These are phyloP conservation scores for Avena insularis DNA, from an alignment of 176 grass and related monocot species.

Conservation along the genomic window DNA sequence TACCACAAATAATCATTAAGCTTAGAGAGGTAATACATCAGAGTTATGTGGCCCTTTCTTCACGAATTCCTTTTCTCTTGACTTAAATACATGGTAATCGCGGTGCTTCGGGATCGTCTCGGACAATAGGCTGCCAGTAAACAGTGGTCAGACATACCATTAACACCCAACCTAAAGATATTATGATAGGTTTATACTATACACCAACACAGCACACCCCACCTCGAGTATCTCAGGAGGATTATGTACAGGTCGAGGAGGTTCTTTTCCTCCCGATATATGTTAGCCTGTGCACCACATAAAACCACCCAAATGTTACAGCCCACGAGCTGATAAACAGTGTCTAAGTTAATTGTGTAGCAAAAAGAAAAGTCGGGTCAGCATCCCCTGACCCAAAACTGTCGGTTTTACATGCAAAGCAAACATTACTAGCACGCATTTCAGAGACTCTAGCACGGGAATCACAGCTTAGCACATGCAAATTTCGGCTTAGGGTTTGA, in stretches of 20 bases:
- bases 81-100: slow-evolving; percentile 76
- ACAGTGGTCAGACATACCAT: slow-evolving; percentile 29
- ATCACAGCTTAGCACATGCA: not conserved
- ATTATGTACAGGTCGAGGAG: slow-evolving; percentile 87
- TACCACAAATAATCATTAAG: slow-evolving; percentile 16
- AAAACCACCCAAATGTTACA: slow-evolving; percentile 25
- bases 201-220: slow-evolving; percentile 16
- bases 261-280: slow-evolving; percentile 91
- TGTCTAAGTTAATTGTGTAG: not conserved
- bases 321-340: not conserved
- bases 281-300: slow-evolving; percentile 65
- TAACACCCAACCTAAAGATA: slow-evolving; percentile 21
- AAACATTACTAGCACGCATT: not conserved
- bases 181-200: slow-evolving; percentile 39
- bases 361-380: not conserved
- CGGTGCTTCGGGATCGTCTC: slow-evolving; percentile 91
- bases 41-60: slow-evolving; percentile 66
- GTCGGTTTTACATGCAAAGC: not conserved
- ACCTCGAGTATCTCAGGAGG: slow-evolving; percentile 93
- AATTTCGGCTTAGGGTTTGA: slow-evolving; percentile 40
- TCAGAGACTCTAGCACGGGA: not conserved
- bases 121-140: slow-evolving; percentile 68
- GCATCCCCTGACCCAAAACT: not conserved
- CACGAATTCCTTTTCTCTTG: slow-evolving; percentile 66
- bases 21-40: slow-evolving; percentile 36